These are phyloP conservation scores for Seminavis robusta DNA, from an alignment of 108 stramenopile genomes.

Conservation along the genomic window DNA sequence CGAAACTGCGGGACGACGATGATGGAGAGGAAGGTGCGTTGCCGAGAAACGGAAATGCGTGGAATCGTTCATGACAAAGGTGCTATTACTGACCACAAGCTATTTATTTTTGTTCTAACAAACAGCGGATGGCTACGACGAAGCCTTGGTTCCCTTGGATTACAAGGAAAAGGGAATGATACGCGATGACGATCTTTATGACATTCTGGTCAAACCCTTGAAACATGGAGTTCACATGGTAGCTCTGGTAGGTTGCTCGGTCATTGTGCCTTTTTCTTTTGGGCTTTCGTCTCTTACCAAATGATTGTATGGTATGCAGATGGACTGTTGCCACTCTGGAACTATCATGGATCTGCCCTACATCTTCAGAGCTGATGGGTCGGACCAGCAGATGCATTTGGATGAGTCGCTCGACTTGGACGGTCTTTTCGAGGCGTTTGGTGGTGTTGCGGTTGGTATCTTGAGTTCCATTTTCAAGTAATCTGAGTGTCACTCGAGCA, in stretches of 20 bases:
- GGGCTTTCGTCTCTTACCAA: conserved; percentile 19
- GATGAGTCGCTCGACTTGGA: too few species aligned
- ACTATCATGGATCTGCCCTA: conserved; percentile 81
- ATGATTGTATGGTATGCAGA: not conserved
- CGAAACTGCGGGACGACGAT: conserved; percentile 57
- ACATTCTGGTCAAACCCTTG: conserved; percentile 56
- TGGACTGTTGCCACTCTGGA: conserved; percentile 89
- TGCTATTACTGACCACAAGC: not conserved
- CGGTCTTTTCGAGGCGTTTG: too few species aligned
- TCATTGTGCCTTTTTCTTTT: not conserved
- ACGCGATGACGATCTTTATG: conserved; percentile 78
- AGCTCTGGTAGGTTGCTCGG: not conserved
- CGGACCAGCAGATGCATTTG: not conserved
- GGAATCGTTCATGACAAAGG: not conserved
- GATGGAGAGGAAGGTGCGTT: conserved; percentile 60
- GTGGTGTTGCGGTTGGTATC: too few species aligned
- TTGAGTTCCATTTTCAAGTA: too few species aligned
- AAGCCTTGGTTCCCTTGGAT: conserved; percentile 86
- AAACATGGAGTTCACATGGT: conserved; percentile 40
- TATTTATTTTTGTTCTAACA: conserved; percentile 4
- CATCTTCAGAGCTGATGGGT: conserved; percentile 57
- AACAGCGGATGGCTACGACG: conserved; percentile 66
- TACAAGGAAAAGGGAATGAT: conserved; percentile 59
- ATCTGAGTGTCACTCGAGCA: too few species aligned
- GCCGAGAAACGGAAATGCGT: not conserved